These are phyloP conservation scores for Saccharomyces hybrid DNA, from an alignment of 1,139 yeast species.

Conservation along the genomic window DNA sequence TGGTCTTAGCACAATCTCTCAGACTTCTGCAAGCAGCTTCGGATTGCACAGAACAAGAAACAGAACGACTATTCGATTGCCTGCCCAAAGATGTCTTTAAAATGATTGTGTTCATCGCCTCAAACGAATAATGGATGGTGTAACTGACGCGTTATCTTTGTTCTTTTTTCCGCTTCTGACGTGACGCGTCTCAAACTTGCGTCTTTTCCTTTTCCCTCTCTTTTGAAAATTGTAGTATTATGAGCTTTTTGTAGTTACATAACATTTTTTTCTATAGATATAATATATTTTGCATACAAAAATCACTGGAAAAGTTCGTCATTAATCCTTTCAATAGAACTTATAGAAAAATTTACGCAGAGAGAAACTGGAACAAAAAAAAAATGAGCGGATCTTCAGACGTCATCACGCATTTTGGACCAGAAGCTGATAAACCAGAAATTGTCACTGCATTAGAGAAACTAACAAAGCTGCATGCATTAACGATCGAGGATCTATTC, in stretches of 20 bases:
- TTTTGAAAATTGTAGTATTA: not conserved
- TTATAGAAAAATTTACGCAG: not conserved
- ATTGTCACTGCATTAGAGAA: slow-evolving; percentile 40
- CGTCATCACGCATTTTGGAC: slow-evolving; percentile 41
- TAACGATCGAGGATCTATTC: slow-evolving; percentile 57
- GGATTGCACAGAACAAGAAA: slow-evolving; percentile 2
- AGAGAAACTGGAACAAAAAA: not conserved
- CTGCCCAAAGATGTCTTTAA: slow-evolving; percentile 8
- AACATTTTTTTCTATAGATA: not conserved
- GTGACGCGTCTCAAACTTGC: not conserved
- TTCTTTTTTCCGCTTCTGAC: not conserved
- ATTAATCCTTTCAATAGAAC: not conserved
- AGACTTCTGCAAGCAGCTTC: slow-evolving; percentile 1
- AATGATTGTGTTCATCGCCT: slow-evolving; percentile 9
- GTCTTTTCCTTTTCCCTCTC: not conserved
- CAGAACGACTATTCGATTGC: slow-evolving; percentile 7
- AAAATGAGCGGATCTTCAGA: slow-evolving; percentile 10
- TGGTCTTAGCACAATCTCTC: slow-evolving; percentile 6
- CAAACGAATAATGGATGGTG: not conserved
- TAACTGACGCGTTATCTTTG: not conserved
- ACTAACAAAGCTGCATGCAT: slow-evolving; percentile 42
- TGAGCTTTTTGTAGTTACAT: not conserved
- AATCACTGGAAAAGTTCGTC: not conserved
- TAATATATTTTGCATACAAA: not conserved
- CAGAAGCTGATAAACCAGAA: slow-evolving; percentile 38